phyloP scores from a whole-genome alignment of 1,139 yeast species.

The Debaryomyces subglobosus region DNA sequence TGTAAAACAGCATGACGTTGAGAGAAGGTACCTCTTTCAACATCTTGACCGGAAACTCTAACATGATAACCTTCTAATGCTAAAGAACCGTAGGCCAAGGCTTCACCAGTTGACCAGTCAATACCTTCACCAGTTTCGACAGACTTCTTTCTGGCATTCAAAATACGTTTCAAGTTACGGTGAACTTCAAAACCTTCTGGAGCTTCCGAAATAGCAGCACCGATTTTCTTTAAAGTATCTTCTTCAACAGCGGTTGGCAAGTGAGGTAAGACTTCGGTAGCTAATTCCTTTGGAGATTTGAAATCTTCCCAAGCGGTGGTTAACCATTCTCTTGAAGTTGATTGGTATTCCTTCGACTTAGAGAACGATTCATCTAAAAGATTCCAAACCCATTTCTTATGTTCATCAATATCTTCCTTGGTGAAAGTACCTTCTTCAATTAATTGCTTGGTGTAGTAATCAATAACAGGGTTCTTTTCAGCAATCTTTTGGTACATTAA shows the following conservation, averaged over 20 bases:
- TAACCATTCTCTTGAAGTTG: conserved; percentile 96
- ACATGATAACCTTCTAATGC: conserved; percentile 94
- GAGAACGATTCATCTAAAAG: conserved; percentile 85
- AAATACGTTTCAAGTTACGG: conserved; percentile 94
- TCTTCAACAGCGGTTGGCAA: conserved; percentile 92
- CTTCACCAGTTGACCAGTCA: conserved; percentile 99
- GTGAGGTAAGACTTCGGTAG: conserved; percentile 93
- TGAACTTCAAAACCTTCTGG: conserved; percentile 92
- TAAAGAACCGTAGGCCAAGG: conserved; percentile 93
- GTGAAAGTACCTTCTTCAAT: conserved; percentile 87
- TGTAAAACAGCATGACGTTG: conserved; percentile 99
- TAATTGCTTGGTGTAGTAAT: conserved; percentile 79
- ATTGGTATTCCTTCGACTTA: conserved; percentile 86
- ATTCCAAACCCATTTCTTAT: conserved; percentile 98
- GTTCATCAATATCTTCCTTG: conserved; percentile 88
- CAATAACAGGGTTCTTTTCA: conserved; percentile 85
- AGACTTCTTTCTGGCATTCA: conserved; percentile 83
- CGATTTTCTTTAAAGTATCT: conserved; percentile 72
- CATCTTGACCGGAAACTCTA: conserved; percentile 99
- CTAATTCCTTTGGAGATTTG: conserved; percentile 96
- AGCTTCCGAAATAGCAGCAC: conserved; percentile 75
- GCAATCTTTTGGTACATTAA: conserved; percentile 92
- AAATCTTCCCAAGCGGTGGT: conserved; percentile 99
- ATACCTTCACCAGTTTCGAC: conserved; percentile 90
- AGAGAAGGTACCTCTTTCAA: conserved; percentile 99